phyloP scores from a whole-genome alignment of 805 yeast genomes.

The Tetrapisispora namnaoensis region DNA sequence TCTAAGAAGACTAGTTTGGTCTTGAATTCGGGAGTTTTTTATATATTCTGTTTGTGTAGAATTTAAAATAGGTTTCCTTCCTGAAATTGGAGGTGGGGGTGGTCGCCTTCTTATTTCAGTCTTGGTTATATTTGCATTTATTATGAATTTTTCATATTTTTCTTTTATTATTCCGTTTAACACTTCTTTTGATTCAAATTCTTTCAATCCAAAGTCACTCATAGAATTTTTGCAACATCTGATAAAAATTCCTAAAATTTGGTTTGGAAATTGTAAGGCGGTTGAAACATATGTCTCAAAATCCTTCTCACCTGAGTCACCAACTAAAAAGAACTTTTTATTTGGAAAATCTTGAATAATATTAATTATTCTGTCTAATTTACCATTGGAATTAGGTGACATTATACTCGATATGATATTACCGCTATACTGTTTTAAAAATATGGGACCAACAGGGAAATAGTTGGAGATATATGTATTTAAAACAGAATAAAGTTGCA shows the following conservation, averaged over 20 bases:
- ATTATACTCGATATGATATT: slow-evolving; percentile 69
- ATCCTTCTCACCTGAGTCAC: slow-evolving; percentile 95
- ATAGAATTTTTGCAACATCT: slow-evolving; percentile 65
- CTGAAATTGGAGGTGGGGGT: slow-evolving; percentile 27
- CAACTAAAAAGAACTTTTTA: slow-evolving; percentile 73
- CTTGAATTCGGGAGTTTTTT: background rate
- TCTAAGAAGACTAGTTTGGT: no score
- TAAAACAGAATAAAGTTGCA: slow-evolving; percentile 64
- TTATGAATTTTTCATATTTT: slow-evolving; percentile 5
- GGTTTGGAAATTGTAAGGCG: slow-evolving; percentile 51
- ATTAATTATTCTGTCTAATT: slow-evolving; percentile 51
- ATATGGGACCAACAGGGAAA: slow-evolving; percentile 75
- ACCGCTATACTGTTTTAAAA: slow-evolving; percentile 79
- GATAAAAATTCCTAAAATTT: slow-evolving; percentile 66
- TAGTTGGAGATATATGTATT: slow-evolving; percentile 24
- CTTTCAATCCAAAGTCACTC: slow-evolving; percentile 40
- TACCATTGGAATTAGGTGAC: slow-evolving; percentile 81
- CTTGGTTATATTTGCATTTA: background rate
- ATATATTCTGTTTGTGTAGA: background rate
- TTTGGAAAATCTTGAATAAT: slow-evolving; percentile 65
- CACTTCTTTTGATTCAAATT: slow-evolving; percentile 20
- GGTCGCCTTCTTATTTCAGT: slow-evolving; percentile 5
- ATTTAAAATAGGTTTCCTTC: slow-evolving; percentile 9
- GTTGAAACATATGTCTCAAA: slow-evolving; percentile 79
- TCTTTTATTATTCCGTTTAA: slow-evolving; percentile 19